Percentiles rank a stretch among this genome's conserved stretches.
These are phyloP conservation scores for Metschnikowia matae DNA, from an alignment of 805 yeast species.

Conservation along the genomic window DNA sequence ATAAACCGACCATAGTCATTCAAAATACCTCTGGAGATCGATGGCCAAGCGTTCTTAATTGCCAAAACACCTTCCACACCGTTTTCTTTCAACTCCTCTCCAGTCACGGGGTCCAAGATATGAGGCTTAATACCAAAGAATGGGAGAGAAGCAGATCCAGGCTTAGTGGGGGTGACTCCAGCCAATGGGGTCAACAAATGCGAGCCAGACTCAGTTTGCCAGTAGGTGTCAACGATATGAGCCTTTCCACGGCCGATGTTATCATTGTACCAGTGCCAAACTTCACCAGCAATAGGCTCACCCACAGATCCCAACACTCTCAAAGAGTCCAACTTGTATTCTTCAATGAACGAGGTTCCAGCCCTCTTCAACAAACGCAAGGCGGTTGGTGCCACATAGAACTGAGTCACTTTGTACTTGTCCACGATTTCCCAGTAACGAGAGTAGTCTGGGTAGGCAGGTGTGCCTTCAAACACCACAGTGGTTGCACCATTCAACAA, in stretches of 20 bases:
- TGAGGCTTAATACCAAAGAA: slow-evolving; percentile 92
- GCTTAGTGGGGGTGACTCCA: slow-evolving; percentile 91
- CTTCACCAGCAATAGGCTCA: slow-evolving; percentile 96
- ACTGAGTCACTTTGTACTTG: slow-evolving; percentile 86
- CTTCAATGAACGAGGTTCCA: slow-evolving; percentile 77
- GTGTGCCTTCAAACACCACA: slow-evolving; percentile 94
- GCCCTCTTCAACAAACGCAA: slow-evolving; percentile 84
- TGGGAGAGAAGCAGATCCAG: slow-evolving; percentile 95
- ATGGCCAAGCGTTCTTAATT: slow-evolving; percentile 90
- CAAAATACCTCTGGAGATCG: slow-evolving; percentile 96
- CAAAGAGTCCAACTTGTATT: slow-evolving; percentile 78
- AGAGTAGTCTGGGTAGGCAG: slow-evolving; percentile 92
- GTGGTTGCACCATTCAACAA: slow-evolving; percentile 81
- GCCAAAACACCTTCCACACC: slow-evolving; percentile 97
- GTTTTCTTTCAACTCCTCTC: slow-evolving; percentile 76
- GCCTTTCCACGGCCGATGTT: slow-evolving; percentile 86
- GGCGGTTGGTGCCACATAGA: slow-evolving; percentile 98
- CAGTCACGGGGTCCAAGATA: slow-evolving; percentile 90
- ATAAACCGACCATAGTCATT: slow-evolving; percentile 80
- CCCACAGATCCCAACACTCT: slow-evolving; percentile 97
- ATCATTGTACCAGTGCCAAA: slow-evolving; percentile 98
- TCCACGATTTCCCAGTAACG: slow-evolving; percentile 97
- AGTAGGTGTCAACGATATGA: slow-evolving; percentile 92
- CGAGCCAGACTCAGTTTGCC: slow-evolving; percentile 99
- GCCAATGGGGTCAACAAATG: slow-evolving; percentile 93